Percentiles rank a stretch among this genome's conserved stretches.
These are phyloP conservation scores for Boechera divaricarpa DNA, from an alignment of 345 rosid species.

Conservation along the genomic window DNA sequence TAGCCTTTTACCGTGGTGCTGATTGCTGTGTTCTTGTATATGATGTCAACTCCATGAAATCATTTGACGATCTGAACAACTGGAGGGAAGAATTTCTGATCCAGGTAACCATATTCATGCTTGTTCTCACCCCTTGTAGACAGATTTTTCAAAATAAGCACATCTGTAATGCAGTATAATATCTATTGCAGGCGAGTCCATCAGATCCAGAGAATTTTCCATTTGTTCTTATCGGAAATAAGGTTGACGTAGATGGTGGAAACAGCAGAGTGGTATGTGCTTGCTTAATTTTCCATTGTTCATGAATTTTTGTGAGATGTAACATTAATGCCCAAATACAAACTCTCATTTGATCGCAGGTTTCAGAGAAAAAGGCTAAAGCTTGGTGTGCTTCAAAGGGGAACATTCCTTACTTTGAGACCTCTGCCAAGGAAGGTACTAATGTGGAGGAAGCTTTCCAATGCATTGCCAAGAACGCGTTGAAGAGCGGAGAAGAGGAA, in stretches of 20 bases:
- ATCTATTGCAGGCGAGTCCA: conserved; percentile 79
- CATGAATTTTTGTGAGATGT: neutral
- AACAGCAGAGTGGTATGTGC: conserved; percentile 85
- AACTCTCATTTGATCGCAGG: conserved; percentile 49
- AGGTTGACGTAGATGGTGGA: conserved; percentile 91
- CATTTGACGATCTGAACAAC: conserved; percentile 81
- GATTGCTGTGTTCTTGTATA: conserved; percentile 92
- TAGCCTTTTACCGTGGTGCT: conserved; percentile 85
- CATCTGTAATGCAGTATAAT: conserved; percentile 23
- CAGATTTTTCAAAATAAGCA: neutral
- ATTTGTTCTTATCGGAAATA: conserved; percentile 89
- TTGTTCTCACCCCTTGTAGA: conserved; percentile 1
- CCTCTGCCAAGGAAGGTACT: conserved; percentile 97
- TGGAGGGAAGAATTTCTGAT: conserved; percentile 89
- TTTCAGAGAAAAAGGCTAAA: conserved; percentile 92
- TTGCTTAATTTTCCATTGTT: neutral
- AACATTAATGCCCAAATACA: neutral
- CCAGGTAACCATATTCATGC: conserved; percentile 53
- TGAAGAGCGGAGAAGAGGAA: conserved; percentile 92
- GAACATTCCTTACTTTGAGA: conserved; percentile 95
- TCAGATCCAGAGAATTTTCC: conserved; percentile 97
- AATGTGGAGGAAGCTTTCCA: conserved; percentile 98
- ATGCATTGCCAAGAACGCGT: conserved; percentile 91
- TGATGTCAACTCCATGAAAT: conserved; percentile 84
- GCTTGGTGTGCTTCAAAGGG: conserved; percentile 99